These are phyloP conservation scores for Solanum acaule DNA, from an alignment of 257 asterid genomes.

Conservation along the genomic window DNA sequence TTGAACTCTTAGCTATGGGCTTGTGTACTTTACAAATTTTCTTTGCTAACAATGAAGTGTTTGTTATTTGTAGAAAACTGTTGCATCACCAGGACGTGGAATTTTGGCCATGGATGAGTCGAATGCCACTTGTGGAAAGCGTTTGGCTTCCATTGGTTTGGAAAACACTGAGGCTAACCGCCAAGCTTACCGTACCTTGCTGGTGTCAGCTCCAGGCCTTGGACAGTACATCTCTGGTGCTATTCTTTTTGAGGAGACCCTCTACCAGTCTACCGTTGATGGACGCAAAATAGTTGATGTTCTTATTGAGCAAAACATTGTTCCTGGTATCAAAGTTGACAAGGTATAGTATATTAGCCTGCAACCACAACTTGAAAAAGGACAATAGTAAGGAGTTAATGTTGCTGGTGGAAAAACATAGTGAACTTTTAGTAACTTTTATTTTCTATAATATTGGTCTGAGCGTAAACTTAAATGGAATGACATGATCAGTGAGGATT, in stretches of 20 bases:
- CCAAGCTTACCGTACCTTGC: slow-evolving; percentile 82
- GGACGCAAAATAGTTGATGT: slow-evolving; percentile 86
- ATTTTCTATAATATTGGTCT: background rate
- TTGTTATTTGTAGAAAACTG: slow-evolving; percentile 46
- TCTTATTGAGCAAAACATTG: slow-evolving; percentile 67
- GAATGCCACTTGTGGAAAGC: slow-evolving; percentile 89
- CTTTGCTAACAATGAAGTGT: background rate
- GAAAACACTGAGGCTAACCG: slow-evolving; percentile 97
- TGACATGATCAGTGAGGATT: background rate
- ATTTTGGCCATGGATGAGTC: slow-evolving; percentile 94
- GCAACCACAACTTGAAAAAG: background rate
- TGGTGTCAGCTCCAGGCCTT: slow-evolving; percentile 63
- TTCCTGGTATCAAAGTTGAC: slow-evolving; percentile 91
- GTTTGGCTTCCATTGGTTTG: slow-evolving; percentile 76
- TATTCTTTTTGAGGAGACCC: slow-evolving; percentile 86
- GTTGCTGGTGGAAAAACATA: background rate
- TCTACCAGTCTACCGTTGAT: slow-evolving; percentile 70
- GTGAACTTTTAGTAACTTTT: background rate
- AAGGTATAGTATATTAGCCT: slow-evolving; percentile 42
- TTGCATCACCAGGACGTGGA: slow-evolving; percentile 86
- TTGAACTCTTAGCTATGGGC: background rate
- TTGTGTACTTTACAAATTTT: background rate
- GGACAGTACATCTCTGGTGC: slow-evolving; percentile 90
- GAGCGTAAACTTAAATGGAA: background rate
- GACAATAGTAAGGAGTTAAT: background rate